Conservation (phyloP, 305 asterid genomes). For the Ilex paraguariensis region DNA sequence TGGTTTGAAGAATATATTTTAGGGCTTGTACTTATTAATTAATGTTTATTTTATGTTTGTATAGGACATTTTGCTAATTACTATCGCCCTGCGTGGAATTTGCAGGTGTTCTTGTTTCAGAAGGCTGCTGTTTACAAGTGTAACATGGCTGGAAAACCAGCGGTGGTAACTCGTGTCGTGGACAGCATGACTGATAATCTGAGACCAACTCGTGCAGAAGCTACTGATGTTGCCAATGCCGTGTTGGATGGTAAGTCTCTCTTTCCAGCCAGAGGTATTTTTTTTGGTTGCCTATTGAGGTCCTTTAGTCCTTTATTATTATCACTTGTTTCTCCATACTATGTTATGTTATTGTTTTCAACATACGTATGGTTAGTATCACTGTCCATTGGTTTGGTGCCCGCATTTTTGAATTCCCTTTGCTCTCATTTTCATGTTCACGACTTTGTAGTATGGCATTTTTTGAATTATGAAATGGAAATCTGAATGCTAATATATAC, state of each 20-base stretch:
- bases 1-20: too few species aligned
- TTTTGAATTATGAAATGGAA: too few species aligned
- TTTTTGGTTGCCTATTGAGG: too few species aligned
- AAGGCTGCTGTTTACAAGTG: conserved; percentile 88
- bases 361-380: too few species aligned
- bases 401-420: too few species aligned
- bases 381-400: too few species aligned
- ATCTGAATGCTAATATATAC: too few species aligned
- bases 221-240: conserved; percentile 98
- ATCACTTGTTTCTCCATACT: too few species aligned
- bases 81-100: conserved; percentile 8
- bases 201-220: conserved; percentile 99
- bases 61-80: conserved; percentile 2
- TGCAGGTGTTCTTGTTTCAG: conserved; percentile 91
- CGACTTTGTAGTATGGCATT: background rate
- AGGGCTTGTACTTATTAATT: too few species aligned
- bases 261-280: background rate
- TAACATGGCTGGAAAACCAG: conserved; percentile 95
- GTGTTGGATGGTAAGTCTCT: conserved; percentile 78
- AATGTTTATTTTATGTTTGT: background rate
- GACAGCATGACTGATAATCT: conserved; percentile 96
- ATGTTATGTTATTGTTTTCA: too few species aligned
- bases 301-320: too few species aligned
- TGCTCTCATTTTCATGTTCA: too few species aligned
- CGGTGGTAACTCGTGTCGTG: conserved; percentile 88